Percentiles rank a stretch among this genome's conserved stretches.
These are phyloP conservation scores for Chara braunii DNA, from an alignment of 139 green algal genomes.

Conservation along the genomic window DNA sequence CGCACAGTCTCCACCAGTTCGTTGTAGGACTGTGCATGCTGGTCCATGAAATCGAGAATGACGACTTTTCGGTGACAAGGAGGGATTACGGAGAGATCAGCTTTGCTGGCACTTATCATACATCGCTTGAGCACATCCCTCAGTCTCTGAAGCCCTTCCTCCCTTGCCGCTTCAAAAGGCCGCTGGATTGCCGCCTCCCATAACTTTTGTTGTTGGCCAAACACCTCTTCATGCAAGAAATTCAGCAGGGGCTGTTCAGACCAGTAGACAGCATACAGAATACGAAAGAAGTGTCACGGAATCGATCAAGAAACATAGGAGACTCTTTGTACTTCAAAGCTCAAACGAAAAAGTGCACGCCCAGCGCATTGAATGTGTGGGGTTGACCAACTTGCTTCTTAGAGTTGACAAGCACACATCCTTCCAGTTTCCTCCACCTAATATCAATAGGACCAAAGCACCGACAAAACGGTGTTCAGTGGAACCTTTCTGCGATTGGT, in stretches of 20 bases:
- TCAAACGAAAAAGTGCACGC: too few relatives aligned
- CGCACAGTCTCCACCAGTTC: slow-evolving; percentile 60
- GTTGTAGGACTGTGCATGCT: slow-evolving; percentile 83
- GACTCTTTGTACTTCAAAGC: too few relatives aligned
- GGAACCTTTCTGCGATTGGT: too few relatives aligned
- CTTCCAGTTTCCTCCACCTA: too few relatives aligned
- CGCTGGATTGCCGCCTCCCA: slow-evolving; percentile 58
- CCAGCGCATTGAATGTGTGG: too few relatives aligned
- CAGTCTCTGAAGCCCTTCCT: slow-evolving; percentile 53
- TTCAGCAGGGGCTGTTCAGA: slow-evolving; percentile 83
- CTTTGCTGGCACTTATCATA: slow-evolving; percentile 79
- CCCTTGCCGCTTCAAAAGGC: slow-evolving; percentile 55
- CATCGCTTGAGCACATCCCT: slow-evolving; percentile 52
- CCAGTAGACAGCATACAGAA: too few relatives aligned
- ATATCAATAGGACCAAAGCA: too few relatives aligned
- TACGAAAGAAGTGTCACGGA: too few relatives aligned
- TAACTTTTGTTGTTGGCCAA: slow-evolving; percentile 38
- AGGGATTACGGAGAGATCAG: slow-evolving; percentile 63
- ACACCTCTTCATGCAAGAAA: slow-evolving; percentile 76
- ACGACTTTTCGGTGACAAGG: slow-evolving; percentile 31
- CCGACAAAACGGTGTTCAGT: too few relatives aligned
- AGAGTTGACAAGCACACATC: too few relatives aligned
- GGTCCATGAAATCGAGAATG: slow-evolving; percentile 64
- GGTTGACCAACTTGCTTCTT: too few relatives aligned
- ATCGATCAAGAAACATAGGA: too few relatives aligned